Base-by-base conservation (phyloP, 2,329 filamentous ascomycete genomes). In the Phyllosticta citriasiana region DNA sequence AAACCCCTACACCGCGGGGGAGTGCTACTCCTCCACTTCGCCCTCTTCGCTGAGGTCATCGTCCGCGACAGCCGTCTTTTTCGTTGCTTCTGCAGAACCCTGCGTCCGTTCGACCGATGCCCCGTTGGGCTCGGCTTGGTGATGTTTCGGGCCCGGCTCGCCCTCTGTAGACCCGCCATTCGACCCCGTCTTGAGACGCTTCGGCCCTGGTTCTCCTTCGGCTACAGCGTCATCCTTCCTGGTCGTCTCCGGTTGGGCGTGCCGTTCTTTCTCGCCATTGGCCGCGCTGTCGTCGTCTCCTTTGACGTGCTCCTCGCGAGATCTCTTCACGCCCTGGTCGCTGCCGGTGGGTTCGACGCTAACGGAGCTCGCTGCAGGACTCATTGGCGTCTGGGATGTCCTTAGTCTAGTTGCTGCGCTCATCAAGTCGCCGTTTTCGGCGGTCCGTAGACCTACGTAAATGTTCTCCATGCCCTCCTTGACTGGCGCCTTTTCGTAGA, bases 361-460 rank as follows among this genome's bases (percentile, higher is more conserved):
- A 56, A 58, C 59, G 55, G 64, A 59, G 62, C 58, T 65, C 53
- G 64, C 50, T 61, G 66, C 54, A 55, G 63, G 63, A 63, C 60
- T 66, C 62, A 54, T 60, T 35, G 63, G 62, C 62, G 61, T 64
- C 66, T 64, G 67, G 66, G 55, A 69, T 67, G 57, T 66, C 65
- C 66, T 72, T 60, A 64, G 61, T 71, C 65, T 71, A 66, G 62
- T 66, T 50, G 63, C 63, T 61, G 71, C 72, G 54, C 71, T 53
- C 35, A 60, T 40, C 50, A 69, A 63, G 68, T 71, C 59, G 56
- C 66, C 73, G 55, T 73, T 71, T 51, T 73, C 72, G 1, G 74
- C 73, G 25, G 72, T 72, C 35, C 72, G 67, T 25, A 80, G 72
- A 64, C 76, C 76, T 63, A 73, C 76, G 66, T 80, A 80, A 63